Evolutionary conservation across 1,284 basidiomycete species (phyloP).

Genomic region (Schizophyllum amplum): DNA sequence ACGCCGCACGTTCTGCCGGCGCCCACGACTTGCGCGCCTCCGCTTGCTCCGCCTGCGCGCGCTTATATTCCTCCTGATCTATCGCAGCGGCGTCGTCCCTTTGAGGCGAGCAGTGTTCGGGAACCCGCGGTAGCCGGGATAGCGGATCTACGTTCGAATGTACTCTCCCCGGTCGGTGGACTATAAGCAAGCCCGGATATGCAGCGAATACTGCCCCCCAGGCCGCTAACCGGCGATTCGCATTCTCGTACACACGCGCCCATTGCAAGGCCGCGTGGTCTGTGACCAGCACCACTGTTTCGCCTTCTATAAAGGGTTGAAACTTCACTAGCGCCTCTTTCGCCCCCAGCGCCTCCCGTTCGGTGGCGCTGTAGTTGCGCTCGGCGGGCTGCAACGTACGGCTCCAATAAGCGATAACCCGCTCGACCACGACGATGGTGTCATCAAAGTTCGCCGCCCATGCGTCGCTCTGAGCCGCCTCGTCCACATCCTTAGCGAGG

Average conservation of each 20-base stretch:
- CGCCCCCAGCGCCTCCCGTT: too few species aligned
- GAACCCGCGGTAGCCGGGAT: too few species aligned
- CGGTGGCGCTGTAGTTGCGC: too few species aligned
- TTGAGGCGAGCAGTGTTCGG: neutral
- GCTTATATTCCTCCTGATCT: too few species aligned
- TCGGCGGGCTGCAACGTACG: too few species aligned
- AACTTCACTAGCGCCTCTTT: too few species aligned
- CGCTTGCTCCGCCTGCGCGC: too few species aligned
- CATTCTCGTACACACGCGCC: neutral
- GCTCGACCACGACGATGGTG: conserved; percentile 20
- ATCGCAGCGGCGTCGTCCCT: neutral
- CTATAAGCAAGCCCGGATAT: neutral
- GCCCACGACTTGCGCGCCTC: too few species aligned
- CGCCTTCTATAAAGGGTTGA: neutral
- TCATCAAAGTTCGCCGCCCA: conserved; percentile 16
- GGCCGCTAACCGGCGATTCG: too few species aligned
- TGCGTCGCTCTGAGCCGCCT: neutral
- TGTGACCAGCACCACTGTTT: conserved; percentile 1
- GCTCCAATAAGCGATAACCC: conserved; percentile 21
- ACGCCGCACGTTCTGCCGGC: too few species aligned
- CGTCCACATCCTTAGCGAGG: neutral
- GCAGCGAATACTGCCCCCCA: neutral
- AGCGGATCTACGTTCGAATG: conserved; percentile 25
- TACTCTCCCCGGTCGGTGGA: conserved; percentile 9
- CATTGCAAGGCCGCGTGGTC: conserved; percentile 1